Evolutionary conservation across 768 basidiomycete genomes (phyloP), one percentile per base, ranked within the genome.

Genomic region (Pholiota conissans): DNA sequence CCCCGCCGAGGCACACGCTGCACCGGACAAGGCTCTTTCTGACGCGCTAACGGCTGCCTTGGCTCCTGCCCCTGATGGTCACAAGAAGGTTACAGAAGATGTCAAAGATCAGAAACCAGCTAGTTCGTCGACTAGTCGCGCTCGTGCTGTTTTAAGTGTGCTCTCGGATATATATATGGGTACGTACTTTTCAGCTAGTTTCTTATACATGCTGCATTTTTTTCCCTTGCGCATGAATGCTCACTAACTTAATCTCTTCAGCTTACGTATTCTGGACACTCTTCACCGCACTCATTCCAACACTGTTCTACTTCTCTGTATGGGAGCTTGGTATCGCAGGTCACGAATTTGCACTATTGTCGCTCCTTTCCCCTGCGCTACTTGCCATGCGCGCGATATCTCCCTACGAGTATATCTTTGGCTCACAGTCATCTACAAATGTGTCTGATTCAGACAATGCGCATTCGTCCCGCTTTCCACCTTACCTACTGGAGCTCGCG

Each of bases 221-320:
- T n/a, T 9, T 24, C 14, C 37, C 28, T 27, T 14, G 52, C 54
- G 61, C 60, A 10, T 47, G 48, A 13, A 30, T 46, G 14, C 22
- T 49, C 37, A 52, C 54, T 53, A 20, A n/a, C 61, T 64, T 37
- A 67, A 32, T 32, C 7, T 48, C 37, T 47, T 42, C 55, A 92
- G 90, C 89, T 3, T 92, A 86, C 66, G 75, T 89, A 16, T 91
- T 88, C 70, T 93, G 90, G 90, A 90, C 92, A 1, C 79, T 91
- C 48, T 85, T 90, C 68, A 95, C 93, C 1, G 80, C 85, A 3
- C 83, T 94, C 18, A 82, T 87, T 5, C 86, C 89, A 1, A 85
- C 90, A 3, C 76, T 95, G 3, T 95, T 95, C 75, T 95, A 95
- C 73, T 95, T 93, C 74, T 93, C 91, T 24, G 85, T 96, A 18